phyloP scores from a whole-genome alignment of 2,329 filamentous ascomycete species.

The Chaetomium strumarium region DNA sequence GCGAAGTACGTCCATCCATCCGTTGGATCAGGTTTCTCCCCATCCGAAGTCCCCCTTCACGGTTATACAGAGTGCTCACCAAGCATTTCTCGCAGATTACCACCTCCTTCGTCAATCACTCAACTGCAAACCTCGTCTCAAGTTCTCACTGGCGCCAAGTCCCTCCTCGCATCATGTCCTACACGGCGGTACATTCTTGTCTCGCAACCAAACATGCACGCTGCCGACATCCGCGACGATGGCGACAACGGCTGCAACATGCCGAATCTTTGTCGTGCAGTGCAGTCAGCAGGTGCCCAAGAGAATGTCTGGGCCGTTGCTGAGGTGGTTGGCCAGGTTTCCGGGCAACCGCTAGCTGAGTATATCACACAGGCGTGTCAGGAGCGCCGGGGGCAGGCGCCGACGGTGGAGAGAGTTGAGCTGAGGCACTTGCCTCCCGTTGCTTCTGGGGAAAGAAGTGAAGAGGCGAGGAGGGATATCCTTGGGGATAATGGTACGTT shows the following conservation, averaged over 20 bases:
- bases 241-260: slow-evolving; percentile 41
- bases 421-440: slow-evolving; percentile 36
- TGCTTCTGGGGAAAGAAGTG: slow-evolving; percentile 29
- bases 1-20: slow-evolving; percentile 55
- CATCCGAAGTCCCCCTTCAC: background rate
- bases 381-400: slow-evolving; percentile 30
- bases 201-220: slow-evolving; percentile 67
- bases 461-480: slow-evolving; percentile 44
- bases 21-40: background rate
- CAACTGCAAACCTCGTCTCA: slow-evolving; percentile 46
- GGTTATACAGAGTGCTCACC: background rate
- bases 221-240: slow-evolving; percentile 56
- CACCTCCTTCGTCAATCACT: slow-evolving; percentile 29
- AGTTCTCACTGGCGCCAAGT: slow-evolving; percentile 38
- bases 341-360: slow-evolving; percentile 36
- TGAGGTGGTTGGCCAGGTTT: slow-evolving; percentile 50
- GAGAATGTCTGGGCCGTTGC: slow-evolving; percentile 41
- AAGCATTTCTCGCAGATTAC: slow-evolving; percentile 24
- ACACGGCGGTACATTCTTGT: slow-evolving; percentile 73
- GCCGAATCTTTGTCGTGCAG: slow-evolving; percentile 45
- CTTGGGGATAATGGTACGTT: slow-evolving; percentile 44
- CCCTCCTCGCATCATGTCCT: slow-evolving; percentile 61
- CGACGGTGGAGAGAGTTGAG: slow-evolving; percentile 35
- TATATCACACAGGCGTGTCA: slow-evolving; percentile 45
- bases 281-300: slow-evolving; percentile 16